These are phyloP conservation scores for Aspergillus ruber DNA, from an alignment of 2,329 filamentous ascomycete species.

Conservation along the genomic window DNA sequence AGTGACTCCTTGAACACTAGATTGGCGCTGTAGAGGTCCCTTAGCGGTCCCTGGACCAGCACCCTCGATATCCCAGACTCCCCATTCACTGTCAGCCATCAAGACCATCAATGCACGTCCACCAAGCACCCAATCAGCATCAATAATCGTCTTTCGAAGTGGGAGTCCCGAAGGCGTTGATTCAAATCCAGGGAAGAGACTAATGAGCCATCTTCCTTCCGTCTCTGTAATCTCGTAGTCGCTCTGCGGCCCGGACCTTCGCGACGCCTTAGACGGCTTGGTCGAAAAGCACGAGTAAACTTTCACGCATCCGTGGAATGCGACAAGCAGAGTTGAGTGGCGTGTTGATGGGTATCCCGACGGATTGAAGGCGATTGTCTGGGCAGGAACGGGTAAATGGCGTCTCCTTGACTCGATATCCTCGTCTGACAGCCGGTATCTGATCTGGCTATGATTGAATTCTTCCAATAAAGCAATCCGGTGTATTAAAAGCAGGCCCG, in stretches of 20 bases:
- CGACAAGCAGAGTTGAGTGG: constrained; percentile 51
- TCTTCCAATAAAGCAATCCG: constrained; percentile 33
- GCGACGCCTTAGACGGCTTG: constrained; percentile 18
- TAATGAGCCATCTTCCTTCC: constrained; percentile 40
- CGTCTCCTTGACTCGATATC: constrained; percentile 41
- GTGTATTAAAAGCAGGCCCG: constrained; percentile 41
- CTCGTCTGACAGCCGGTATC: constrained; percentile 26
- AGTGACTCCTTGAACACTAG: constrained; percentile 33
- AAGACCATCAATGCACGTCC: constrained; percentile 41
- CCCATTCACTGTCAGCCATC: constrained; percentile 43
- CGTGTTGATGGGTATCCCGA: constrained; percentile 46
- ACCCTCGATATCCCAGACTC: constrained; percentile 45
- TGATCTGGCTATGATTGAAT: constrained; percentile 8
- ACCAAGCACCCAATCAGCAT: constrained; percentile 41
- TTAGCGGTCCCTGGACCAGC: constrained; percentile 36
- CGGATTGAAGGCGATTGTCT: constrained; percentile 49
- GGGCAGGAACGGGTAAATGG: constrained; percentile 44
- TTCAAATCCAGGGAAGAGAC: constrained; percentile 38
- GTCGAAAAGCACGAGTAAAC: constrained; percentile 50
- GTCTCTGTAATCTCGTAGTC: constrained; percentile 27
- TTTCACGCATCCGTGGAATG: constrained; percentile 51
- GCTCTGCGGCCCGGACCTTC: constrained; percentile 23
- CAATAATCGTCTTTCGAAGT: constrained; percentile 38
- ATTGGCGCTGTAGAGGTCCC: constrained; percentile 33
- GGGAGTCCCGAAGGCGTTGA: constrained; percentile 20